Evolutionary conservation across 495 filamentous ascomycete species (phyloP).

Genomic region (Neurospora sp.): DNA sequence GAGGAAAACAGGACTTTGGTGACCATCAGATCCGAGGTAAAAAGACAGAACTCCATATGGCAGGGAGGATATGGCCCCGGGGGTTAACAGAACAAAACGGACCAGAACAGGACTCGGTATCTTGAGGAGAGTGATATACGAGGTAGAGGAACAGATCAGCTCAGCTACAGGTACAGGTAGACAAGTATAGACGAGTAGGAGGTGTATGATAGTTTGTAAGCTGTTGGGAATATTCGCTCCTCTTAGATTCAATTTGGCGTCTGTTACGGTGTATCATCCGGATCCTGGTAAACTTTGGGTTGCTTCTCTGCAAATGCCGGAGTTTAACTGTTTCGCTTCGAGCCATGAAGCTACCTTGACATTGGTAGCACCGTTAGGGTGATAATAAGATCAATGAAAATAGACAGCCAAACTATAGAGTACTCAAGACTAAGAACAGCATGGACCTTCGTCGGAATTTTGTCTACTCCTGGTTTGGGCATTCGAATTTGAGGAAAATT

Average conservation of each 20-base stretch:
- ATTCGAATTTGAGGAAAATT: not conserved
- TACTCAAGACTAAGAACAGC: not conserved
- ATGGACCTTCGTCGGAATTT: not conserved
- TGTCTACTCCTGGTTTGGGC: not conserved
- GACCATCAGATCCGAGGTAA: not conserved
- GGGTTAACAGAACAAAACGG: not conserved
- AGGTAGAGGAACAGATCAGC: not conserved
- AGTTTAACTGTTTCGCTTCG: not conserved
- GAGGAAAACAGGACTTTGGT: not conserved
- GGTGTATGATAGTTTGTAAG: not conserved
- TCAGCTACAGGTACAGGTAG: not conserved
- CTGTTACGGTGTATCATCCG: not conserved
- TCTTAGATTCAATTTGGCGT: not conserved
- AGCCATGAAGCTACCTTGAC: not conserved
- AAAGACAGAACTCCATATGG: not conserved
- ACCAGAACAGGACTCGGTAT: not conserved
- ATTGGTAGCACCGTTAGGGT: not conserved
- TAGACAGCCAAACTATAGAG: not conserved
- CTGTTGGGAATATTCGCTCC: not conserved
- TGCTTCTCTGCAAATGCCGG: not conserved
- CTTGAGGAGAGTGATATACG: not conserved
- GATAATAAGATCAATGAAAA: not conserved
- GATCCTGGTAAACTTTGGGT: not conserved
- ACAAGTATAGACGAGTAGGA: not conserved
- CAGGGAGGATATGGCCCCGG: not conserved